Evolutionary conservation across 2,329 filamentous ascomycete species (phyloP).

Genomic region (Sporothrix pallida): DNA sequence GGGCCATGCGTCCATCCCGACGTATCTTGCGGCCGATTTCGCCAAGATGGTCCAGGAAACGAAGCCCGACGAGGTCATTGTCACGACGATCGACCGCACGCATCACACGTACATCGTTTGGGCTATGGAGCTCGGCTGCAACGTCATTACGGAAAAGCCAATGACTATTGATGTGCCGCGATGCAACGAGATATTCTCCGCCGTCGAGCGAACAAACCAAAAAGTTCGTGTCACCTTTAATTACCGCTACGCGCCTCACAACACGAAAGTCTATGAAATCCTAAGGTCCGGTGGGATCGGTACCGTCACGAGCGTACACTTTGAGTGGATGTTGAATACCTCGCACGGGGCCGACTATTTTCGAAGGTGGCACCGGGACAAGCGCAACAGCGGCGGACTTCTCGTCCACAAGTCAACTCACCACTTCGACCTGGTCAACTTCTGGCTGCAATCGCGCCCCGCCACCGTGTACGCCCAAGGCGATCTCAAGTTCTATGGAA

Average conservation of each 20-base stretch:
- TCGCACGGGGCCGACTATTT: slow-evolving; percentile 68
- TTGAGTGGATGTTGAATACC: slow-evolving; percentile 69
- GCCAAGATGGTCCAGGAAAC: slow-evolving; percentile 54
- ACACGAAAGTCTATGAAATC: slow-evolving; percentile 63
- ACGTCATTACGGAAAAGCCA: slow-evolving; percentile 57
- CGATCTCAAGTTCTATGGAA: slow-evolving; percentile 64
- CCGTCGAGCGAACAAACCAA: slow-evolving; percentile 47
- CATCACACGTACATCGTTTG: slow-evolving; percentile 53
- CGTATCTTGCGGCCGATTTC: slow-evolving; percentile 53
- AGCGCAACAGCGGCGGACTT: slow-evolving; percentile 63
- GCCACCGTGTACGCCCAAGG: slow-evolving; percentile 64
- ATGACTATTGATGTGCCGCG: slow-evolving; percentile 52
- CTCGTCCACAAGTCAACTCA: slow-evolving; percentile 68
- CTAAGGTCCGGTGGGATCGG: slow-evolving; percentile 61
- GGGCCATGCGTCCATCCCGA: slow-evolving; percentile 47
- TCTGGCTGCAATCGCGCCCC: slow-evolving; percentile 63
- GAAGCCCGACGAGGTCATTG: slow-evolving; percentile 54
- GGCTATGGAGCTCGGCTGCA: slow-evolving; percentile 55
- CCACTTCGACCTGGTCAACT: slow-evolving; percentile 68
- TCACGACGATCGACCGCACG: slow-evolving; percentile 56
- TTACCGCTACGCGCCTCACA: slow-evolving; percentile 69
- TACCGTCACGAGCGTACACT: slow-evolving; percentile 62
- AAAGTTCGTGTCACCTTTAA: slow-evolving; percentile 64
- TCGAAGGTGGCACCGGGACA: slow-evolving; percentile 67
- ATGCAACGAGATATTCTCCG: slow-evolving; percentile 41